Evolutionary conservation across 1,284 basidiomycete genomes (phyloP).

Genomic region (Peniophora sp.): DNA sequence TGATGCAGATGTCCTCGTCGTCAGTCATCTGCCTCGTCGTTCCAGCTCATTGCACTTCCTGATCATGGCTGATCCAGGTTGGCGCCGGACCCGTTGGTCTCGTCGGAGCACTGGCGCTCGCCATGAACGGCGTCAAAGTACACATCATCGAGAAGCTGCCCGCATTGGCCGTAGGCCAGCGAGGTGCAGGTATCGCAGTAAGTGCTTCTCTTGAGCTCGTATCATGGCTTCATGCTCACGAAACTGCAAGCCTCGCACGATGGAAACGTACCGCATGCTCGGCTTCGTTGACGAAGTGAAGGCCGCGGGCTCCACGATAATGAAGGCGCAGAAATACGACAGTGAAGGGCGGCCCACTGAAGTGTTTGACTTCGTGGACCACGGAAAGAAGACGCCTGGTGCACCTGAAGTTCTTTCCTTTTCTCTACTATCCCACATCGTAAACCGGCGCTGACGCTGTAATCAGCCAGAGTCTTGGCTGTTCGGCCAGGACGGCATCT

Average conservation of each 20-base stretch:
- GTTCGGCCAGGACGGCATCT: conserved; percentile 20
- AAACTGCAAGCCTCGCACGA: conserved; percentile 18
- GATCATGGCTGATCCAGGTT: conserved; percentile 11
- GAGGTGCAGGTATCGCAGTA: conserved; percentile 23
- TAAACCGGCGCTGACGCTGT: conserved; percentile 4
- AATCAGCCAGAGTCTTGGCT: not conserved
- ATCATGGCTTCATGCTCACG: not conserved
- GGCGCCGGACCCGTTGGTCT: conserved; percentile 20
- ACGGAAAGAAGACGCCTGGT: conserved; percentile 11
- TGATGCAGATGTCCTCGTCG: not conserved
- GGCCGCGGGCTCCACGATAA: conserved; percentile 1
- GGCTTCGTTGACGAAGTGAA: conserved; percentile 15
- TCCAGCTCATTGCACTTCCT: conserved; percentile 11
- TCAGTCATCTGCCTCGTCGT: conserved; percentile 3
- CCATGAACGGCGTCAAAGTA: conserved; percentile 19
- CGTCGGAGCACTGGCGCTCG: conserved; percentile 15
- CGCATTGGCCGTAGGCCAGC: conserved; percentile 13
- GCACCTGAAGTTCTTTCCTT: conserved; percentile 13
- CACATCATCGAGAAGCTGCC: conserved; percentile 27
- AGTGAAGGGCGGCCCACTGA: not conserved
- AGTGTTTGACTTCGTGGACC: not conserved
- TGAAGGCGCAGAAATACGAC: conserved; percentile 11
- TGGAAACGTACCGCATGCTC: conserved; percentile 20
- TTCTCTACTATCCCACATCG: not conserved
- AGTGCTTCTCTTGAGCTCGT: not conserved